Evolutionary conservation across 1,139 yeast genomes (phyloP).

Genomic region (Sugiyamaella sp.): DNA sequence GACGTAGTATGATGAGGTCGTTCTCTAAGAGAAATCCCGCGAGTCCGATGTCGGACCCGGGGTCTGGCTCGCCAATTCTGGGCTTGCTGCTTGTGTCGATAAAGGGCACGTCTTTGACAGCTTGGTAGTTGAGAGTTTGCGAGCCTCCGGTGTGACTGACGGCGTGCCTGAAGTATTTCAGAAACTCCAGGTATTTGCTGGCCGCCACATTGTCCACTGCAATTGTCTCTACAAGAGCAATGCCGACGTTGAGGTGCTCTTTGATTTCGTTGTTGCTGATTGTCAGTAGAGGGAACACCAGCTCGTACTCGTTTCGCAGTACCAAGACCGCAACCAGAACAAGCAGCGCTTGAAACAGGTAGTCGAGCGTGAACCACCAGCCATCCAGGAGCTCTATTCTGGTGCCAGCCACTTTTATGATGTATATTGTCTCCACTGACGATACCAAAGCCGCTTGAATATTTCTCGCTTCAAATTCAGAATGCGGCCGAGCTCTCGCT

Average conservation of each 20-base stretch:
- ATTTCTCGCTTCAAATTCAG: slow-evolving; percentile 2
- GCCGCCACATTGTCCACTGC: slow-evolving; percentile 5
- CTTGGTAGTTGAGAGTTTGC: not conserved
- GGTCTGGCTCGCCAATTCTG: not conserved
- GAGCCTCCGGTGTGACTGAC: not conserved
- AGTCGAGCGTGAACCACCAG: slow-evolving; percentile 17
- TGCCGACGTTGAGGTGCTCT: slow-evolving; percentile 1
- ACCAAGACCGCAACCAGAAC: slow-evolving; percentile 9
- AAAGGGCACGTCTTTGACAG: not conserved
- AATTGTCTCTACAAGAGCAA: slow-evolving; percentile 4
- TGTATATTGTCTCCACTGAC: slow-evolving; percentile 1
- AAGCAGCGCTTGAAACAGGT: slow-evolving; percentile 10
- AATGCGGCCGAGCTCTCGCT: not conserved
- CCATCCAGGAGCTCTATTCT: slow-evolving; percentile 3
- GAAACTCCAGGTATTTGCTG: slow-evolving; percentile 6
- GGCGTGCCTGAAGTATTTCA: slow-evolving; percentile 10
- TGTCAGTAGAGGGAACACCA: not conserved
- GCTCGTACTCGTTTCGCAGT: slow-evolving; percentile 4
- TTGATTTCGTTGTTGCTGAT: not conserved
- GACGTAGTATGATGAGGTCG: too few species aligned
- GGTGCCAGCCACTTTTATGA: not conserved
- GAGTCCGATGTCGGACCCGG: not conserved
- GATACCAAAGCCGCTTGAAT: slow-evolving; percentile 9
- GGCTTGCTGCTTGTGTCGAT: too few species aligned
- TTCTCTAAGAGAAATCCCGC: too few species aligned